These are phyloP conservation scores for Byssochlamys sp. DNA, from an alignment of 2,329 filamentous ascomycete species.

Conservation along the genomic window DNA sequence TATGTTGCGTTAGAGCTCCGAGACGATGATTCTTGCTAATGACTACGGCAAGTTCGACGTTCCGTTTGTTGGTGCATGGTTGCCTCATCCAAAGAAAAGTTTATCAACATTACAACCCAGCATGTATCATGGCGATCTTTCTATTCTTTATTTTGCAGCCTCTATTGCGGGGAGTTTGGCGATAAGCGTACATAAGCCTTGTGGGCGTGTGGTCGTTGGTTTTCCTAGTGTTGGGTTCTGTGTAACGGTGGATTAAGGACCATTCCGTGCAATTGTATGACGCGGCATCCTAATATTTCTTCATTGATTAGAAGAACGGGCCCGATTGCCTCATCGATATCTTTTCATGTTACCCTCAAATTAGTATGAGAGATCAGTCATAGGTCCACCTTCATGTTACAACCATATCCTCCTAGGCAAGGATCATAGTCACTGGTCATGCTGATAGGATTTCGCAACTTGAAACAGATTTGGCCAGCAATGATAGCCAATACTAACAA, in stretches of 20 bases:
- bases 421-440: no score
- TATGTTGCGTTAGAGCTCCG: neutral
- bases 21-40: neutral
- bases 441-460: no score
- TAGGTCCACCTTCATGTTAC: no score
- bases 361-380: no score
- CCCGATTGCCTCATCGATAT: no score
- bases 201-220: neutral
- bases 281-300: neutral
- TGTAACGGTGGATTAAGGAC: no score
- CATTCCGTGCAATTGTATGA: neutral
- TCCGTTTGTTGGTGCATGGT: neutral
- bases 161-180: neutral
- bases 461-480: neutral
- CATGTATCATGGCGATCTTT: neutral
- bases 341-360: no score
- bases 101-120: neutral
- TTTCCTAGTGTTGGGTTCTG: no score
- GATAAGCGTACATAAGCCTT: neutral
- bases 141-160: neutral
- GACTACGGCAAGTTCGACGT: neutral
- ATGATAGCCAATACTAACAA: neutral
- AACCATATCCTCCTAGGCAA: no score
- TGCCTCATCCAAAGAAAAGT: neutral
- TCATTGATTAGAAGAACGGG: neutral